Conservation (phyloP, 257 asterid species). For the Penstemon davidsonii region DNA sequence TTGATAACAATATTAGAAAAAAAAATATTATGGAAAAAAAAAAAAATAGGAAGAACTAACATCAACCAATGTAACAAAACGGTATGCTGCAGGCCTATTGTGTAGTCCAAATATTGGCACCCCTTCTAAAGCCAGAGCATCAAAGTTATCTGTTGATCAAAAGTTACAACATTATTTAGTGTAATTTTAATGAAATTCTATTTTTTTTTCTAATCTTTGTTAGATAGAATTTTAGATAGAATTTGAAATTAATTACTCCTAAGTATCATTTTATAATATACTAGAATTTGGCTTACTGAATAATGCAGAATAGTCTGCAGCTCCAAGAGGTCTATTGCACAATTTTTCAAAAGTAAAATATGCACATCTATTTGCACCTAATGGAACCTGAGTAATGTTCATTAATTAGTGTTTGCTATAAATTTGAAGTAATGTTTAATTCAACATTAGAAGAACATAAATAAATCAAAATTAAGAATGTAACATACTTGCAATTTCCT, state of each 20-base stretch:
- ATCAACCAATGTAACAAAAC: conserved; percentile 15
- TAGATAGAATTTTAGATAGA: too few species aligned
- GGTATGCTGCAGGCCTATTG: conserved; percentile 12
- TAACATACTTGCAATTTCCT: conserved; percentile 68
- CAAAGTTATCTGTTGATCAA: conserved; percentile 6
- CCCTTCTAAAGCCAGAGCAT: conserved; percentile 14
- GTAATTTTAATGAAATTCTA: too few species aligned
- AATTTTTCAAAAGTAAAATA: conserved; percentile 83
- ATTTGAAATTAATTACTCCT: too few species aligned
- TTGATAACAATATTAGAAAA: too few species aligned
- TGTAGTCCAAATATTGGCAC: conserved; percentile 18
- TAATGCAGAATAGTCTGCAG: conserved; percentile 94
- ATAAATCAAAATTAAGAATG: background rate
- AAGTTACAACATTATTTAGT: background rate
- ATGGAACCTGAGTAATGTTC: conserved; percentile 54
- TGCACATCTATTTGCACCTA: conserved; percentile 90
- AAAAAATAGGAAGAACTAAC: background rate
- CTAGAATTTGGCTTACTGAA: conserved; percentile 54
- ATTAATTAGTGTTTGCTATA: conserved; percentile 15
- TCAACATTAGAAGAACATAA: background rate
- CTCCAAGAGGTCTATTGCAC: conserved; percentile 94
- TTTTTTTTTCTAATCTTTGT: too few species aligned
- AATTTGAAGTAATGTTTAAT: background rate
- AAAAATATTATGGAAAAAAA: too few species aligned
- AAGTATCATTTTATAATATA: too few species aligned